Evolutionary conservation across 345 rosid genomes (phyloP).

Genomic region (Salix koriyanagi): DNA sequence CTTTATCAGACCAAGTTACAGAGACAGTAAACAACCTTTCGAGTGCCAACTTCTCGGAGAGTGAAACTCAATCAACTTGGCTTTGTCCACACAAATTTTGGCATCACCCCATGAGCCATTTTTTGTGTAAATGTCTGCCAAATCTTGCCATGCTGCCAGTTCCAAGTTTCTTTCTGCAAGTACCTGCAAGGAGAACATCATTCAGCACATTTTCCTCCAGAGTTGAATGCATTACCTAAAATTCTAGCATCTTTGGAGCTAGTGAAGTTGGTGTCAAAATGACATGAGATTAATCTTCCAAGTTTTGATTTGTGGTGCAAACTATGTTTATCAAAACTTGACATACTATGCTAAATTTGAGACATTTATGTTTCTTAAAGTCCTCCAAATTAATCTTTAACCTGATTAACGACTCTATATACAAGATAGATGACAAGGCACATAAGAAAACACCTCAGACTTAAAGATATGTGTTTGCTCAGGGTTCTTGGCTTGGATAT

Average conservation of each 20-base stretch:
- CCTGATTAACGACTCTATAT: background rate
- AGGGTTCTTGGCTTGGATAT: conserved; percentile 35
- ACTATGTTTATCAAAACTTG: background rate
- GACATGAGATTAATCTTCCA: background rate
- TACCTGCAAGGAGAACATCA: conserved; percentile 32
- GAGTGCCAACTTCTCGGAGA: conserved; percentile 79
- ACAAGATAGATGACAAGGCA: background rate
- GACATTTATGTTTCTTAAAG: background rate
- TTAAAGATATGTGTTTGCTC: conserved; percentile 21
- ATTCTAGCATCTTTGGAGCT: background rate
- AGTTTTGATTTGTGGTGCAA: background rate
- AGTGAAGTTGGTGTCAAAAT: background rate
- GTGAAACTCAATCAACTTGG: conserved; percentile 52
- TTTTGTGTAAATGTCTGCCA: conserved; percentile 60
- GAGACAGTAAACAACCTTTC: conserved; percentile 43
- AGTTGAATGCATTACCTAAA: background rate
- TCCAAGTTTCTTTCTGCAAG: conserved; percentile 47
- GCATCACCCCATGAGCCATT: conserved; percentile 69
- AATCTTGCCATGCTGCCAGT: conserved; percentile 77
- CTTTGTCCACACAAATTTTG: conserved; percentile 64
- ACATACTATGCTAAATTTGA: background rate
- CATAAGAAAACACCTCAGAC: conserved; percentile 39
- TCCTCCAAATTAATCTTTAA: background rate
- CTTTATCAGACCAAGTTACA: background rate
- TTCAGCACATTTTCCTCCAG: background rate